phyloP scores from a whole-genome alignment of 331 rosid genomes.

The Malus hybrid region DNA sequence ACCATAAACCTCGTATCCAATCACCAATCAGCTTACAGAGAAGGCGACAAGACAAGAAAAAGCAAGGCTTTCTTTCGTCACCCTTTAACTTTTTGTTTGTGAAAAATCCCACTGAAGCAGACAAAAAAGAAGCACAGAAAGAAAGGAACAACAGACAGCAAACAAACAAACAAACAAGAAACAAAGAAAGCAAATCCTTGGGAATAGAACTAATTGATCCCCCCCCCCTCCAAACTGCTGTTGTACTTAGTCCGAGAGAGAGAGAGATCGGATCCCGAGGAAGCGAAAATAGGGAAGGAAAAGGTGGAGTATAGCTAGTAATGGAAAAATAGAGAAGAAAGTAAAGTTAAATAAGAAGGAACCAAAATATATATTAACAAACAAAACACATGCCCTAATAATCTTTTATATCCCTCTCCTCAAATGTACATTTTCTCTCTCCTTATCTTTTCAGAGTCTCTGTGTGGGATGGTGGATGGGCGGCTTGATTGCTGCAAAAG shows the following conservation, averaged over 20 bases:
- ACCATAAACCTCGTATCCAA: slow-evolving; percentile 13
- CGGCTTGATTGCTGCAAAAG: slow-evolving; percentile 77
- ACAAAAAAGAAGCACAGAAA: slow-evolving; percentile 19
- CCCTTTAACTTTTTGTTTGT: background rate
- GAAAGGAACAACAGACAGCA: slow-evolving; percentile 12
- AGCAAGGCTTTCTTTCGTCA: slow-evolving; percentile 7
- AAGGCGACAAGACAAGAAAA: slow-evolving; percentile 3
- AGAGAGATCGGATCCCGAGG: slow-evolving; percentile 48
- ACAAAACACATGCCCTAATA: slow-evolving; percentile 40
- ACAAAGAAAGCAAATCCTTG: slow-evolving; percentile 27
- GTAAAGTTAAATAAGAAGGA: slow-evolving; percentile 44
- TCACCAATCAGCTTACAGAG: background rate
- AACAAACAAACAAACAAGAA: background rate
- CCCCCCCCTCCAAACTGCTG: background rate
- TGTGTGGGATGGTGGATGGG: background rate
- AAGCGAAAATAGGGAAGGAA: slow-evolving; percentile 22
- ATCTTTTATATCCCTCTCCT: slow-evolving; percentile 25
- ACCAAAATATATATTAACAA: slow-evolving; percentile 1
- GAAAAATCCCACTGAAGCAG: slow-evolving; percentile 8
- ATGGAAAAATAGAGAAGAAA: slow-evolving; percentile 26
- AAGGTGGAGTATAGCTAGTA: slow-evolving; percentile 16
- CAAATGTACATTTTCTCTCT: background rate
- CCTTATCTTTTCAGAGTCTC: slow-evolving; percentile 30
- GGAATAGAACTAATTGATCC: slow-evolving; percentile 35
- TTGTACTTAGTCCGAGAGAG: slow-evolving; percentile 1